Percentiles rank a stretch among this genome's conserved stretches.
These are phyloP conservation scores for Emydomyces testavorans DNA, from an alignment of 2,329 filamentous ascomycete genomes.

Conservation along the genomic window DNA sequence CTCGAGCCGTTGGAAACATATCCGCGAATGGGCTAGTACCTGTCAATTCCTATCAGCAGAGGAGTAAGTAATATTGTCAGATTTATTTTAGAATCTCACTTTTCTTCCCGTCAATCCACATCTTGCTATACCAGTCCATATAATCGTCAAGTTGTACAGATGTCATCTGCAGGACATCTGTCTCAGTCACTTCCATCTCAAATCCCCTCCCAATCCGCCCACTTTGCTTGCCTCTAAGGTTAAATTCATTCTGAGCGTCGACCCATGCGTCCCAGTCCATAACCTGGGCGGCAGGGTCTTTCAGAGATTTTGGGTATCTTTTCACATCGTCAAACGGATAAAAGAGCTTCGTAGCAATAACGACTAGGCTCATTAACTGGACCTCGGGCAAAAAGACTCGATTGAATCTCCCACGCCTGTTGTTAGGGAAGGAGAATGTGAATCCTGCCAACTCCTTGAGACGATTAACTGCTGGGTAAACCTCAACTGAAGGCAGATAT, in stretches of 20 bases:
- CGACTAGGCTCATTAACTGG: constrained; percentile 56
- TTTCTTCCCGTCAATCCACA: constrained; percentile 38
- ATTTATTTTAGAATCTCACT: constrained; percentile 17
- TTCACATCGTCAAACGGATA: constrained; percentile 58
- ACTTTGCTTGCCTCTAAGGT: constrained; percentile 23
- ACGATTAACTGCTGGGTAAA: constrained; percentile 45
- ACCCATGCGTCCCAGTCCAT: constrained; percentile 68
- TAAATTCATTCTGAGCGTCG: constrained; percentile 36
- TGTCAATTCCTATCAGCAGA: constrained; percentile 10
- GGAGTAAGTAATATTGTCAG: neutral
- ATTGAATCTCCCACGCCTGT: constrained; percentile 28
- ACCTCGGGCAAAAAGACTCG: constrained; percentile 59
- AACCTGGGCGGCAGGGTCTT: constrained; percentile 47
- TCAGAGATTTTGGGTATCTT: constrained; percentile 40
- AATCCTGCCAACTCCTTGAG: constrained; percentile 48
- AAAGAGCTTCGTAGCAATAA: constrained; percentile 66
- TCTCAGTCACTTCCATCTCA: constrained; percentile 47
- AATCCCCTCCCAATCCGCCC: constrained; percentile 35
- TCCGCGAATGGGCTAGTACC: constrained; percentile 29
- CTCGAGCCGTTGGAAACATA: constrained; percentile 33
- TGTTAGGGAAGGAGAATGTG: constrained; percentile 44
- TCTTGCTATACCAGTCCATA: constrained; percentile 65
- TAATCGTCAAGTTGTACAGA: constrained; percentile 58
- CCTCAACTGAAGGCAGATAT: constrained; percentile 20
- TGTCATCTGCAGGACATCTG: constrained; percentile 52